phyloP scores from a whole-genome alignment of 331 rosid species.

The Quercus phellos region DNA sequence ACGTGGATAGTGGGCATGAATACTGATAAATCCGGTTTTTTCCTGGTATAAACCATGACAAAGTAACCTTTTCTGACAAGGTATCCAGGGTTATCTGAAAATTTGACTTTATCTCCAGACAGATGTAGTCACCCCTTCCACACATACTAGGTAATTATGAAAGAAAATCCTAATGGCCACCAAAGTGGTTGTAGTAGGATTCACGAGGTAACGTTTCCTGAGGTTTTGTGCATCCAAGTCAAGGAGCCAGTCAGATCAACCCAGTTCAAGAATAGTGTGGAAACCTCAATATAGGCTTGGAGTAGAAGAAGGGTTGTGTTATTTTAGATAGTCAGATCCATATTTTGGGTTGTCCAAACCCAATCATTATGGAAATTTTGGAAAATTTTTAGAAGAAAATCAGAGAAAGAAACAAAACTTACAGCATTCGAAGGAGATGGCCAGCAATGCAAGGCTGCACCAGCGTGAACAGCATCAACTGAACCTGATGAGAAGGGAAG shows the following conservation, averaged over 20 bases:
- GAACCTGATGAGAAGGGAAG: conserved; percentile 87
- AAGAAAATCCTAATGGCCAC: background rate
- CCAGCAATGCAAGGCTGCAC: conserved; percentile 96
- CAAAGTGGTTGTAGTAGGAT: background rate
- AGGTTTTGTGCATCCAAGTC: background rate
- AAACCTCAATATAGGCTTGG: background rate
- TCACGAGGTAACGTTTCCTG: background rate
- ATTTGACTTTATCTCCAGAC: background rate
- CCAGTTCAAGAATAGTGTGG: background rate
- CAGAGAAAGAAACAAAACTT: conserved; percentile 30
- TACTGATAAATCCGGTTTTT: background rate
- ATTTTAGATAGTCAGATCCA: background rate
- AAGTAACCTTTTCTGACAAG: background rate
- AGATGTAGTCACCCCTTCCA: background rate
- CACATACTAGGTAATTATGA: background rate
- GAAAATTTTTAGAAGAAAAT: conserved; percentile 8
- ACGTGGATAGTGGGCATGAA: background rate
- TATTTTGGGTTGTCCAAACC: background rate
- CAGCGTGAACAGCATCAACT: conserved; percentile 91
- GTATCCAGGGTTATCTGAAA: background rate
- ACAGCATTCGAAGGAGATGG: conserved; percentile 95
- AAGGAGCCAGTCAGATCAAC: background rate
- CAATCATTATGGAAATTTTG: background rate
- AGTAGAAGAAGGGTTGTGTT: background rate
- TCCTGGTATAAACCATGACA: background rate